Conservation (phyloP, 2,329 filamentous ascomycete genomes). For the Trichoderma cornu-damae region DNA sequence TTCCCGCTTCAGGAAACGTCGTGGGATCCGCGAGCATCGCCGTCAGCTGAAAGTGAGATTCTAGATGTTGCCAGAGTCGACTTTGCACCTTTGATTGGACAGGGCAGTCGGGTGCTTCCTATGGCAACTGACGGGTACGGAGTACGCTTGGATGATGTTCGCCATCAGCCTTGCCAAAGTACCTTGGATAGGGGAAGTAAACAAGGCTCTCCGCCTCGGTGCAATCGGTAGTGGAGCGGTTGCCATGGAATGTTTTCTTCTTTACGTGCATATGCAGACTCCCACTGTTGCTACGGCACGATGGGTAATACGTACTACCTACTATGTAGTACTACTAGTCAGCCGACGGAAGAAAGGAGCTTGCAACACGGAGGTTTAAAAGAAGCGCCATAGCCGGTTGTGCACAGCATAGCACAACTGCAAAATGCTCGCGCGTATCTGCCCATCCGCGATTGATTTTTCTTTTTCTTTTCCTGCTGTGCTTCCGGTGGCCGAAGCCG, state of each 20-base stretch:
- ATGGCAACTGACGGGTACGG: constrained; percentile 7
- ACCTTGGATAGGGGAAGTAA: not conserved
- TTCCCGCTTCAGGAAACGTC: constrained; percentile 12
- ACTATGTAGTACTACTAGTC: too few relatives aligned
- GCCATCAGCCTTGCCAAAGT: constrained; percentile 4
- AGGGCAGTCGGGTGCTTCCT: not conserved
- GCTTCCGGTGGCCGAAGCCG: not conserved
- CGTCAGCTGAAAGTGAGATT: constrained; percentile 14
- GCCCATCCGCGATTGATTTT: not conserved
- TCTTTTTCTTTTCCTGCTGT: not conserved
- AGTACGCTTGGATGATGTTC: not conserved
- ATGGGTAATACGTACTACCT: too few relatives aligned
- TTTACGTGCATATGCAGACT: not conserved
- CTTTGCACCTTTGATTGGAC: not conserved
- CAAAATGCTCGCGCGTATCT: not conserved
- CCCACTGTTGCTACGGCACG: not conserved
- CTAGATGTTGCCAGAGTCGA: not conserved
- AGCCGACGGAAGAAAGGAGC: not conserved
- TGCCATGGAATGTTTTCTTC: not conserved
- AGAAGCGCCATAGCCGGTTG: not conserved
- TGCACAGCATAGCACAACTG: not conserved
- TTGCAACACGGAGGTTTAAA: not conserved
- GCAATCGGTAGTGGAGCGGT: not conserved
- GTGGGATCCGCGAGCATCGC: constrained; percentile 2
- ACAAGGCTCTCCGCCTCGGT: not conserved